phyloP scores from a whole-genome alignment of 352 stramenopile genomes.

The Globisporangium barbulae region DNA sequence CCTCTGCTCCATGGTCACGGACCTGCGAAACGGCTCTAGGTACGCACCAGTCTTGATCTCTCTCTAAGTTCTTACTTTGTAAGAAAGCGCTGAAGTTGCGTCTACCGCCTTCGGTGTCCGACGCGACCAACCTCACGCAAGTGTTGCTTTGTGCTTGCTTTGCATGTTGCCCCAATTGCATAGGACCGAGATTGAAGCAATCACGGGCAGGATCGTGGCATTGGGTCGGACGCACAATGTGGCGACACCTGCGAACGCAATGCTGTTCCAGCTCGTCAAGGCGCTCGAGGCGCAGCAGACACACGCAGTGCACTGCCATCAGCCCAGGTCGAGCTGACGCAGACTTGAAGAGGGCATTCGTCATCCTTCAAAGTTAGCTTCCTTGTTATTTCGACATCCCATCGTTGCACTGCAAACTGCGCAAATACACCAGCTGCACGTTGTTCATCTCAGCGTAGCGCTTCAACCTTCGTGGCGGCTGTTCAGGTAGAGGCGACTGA shows the following conservation, averaged over 20 bases:
- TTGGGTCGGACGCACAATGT: constrained; percentile 40
- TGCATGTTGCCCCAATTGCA: not conserved
- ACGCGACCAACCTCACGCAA: not conserved
- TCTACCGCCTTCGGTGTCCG: no score
- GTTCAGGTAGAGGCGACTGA: not conserved
- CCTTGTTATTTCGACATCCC: no score
- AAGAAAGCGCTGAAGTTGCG: not conserved
- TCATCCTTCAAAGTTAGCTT: no score
- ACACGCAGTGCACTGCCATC: not conserved
- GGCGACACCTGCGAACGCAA: constrained; percentile 54
- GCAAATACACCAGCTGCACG: not conserved
- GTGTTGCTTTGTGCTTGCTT: not conserved
- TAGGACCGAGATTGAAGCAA: constrained; percentile 74
- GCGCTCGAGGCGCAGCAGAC: constrained; percentile 35
- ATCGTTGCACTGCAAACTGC: no score
- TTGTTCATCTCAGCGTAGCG: not conserved
- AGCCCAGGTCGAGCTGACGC: no score
- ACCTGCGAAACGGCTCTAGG: constrained; percentile 60
- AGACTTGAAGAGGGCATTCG: not conserved
- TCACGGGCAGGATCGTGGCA: constrained; percentile 60
- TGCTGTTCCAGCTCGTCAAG: constrained; percentile 60
- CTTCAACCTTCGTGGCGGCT: not conserved
- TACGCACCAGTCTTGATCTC: constrained; percentile 13
- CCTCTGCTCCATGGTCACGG: constrained; percentile 71
- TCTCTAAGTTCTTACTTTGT: no score